Evolutionary conservation across 345 rosid species (phyloP).

Genomic region (Pseudoturritis turrita): DNA sequence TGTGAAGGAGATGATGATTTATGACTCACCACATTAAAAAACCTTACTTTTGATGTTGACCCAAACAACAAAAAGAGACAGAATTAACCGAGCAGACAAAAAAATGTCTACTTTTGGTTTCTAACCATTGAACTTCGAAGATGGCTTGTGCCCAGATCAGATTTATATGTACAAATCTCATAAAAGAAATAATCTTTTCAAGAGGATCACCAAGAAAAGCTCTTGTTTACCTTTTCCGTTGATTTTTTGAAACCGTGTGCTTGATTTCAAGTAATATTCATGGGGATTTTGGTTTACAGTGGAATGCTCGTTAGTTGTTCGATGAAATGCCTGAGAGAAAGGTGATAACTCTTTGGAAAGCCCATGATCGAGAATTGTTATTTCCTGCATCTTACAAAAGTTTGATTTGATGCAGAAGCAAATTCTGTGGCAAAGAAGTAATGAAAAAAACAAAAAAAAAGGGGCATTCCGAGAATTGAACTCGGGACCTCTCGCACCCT

Average conservation of each 20-base stretch:
- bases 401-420: too few relatives aligned
- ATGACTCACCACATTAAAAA: background rate
- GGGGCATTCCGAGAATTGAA: constrained; percentile 85
- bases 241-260: background rate
- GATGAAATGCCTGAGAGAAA: background rate
- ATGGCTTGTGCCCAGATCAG: background rate
- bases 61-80: background rate
- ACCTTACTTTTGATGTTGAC: constrained; percentile 22
- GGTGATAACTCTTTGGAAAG: background rate
- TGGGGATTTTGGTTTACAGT: background rate
- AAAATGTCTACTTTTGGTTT: background rate
- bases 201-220: background rate
- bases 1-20: background rate
- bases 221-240: background rate
- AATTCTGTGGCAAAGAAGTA: too few relatives aligned
- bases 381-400: background rate
- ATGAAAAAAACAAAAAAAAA: too few relatives aligned
- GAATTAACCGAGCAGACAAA: background rate
- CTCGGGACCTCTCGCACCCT: constrained; percentile 94
- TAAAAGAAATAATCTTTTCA: background rate
- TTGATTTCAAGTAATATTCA: background rate
- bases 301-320: background rate
- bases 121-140: background rate
- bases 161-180: background rate
- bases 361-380: background rate